Percentiles rank a stretch among this genome's conserved stretches.
phyloP scores from a whole-genome alignment of 2,329 filamentous ascomycete species.

The Cercospora sp. region DNA sequence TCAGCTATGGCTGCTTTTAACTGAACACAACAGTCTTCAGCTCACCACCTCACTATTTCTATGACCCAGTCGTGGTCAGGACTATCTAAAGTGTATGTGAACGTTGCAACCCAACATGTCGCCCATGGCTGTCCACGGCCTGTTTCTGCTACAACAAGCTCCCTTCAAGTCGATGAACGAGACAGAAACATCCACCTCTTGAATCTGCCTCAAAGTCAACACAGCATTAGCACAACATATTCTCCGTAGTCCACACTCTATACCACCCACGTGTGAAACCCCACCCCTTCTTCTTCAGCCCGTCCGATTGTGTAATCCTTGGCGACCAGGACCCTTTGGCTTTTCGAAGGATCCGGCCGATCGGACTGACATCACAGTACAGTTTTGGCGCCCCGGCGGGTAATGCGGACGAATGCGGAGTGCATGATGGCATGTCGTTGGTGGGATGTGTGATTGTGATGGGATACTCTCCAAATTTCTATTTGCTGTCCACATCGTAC shows the following conservation, averaged over 20 bases:
- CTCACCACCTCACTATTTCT: neutral
- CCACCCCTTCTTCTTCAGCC: neutral
- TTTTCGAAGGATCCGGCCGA: constrained; percentile 7
- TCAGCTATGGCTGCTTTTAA: neutral
- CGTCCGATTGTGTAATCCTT: neutral
- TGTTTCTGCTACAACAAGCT: neutral
- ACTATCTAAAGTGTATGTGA: neutral
- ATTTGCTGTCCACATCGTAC: neutral
- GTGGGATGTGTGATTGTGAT: neutral
- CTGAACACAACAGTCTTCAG: neutral
- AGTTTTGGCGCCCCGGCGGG: constrained; percentile 5
- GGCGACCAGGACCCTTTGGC: neutral
- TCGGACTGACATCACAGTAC: constrained; percentile 9
- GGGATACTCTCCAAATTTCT: neutral
- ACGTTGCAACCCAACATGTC: neutral
- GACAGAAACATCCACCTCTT: neutral
- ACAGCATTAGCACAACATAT: neutral
- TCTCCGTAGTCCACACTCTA: neutral
- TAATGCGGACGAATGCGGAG: constrained; percentile 20
- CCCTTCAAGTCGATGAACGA: neutral
- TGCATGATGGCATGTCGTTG: constrained; percentile 9
- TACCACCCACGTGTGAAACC: neutral
- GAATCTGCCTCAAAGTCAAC: neutral
- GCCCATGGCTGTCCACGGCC: neutral
- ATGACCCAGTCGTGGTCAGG: neutral